Evolutionary conservation across 225 moss, liverwort and hornwort species (phyloP), one percentile per base, ranked within the genome.

Genomic region (Anthoceros angustus): DNA sequence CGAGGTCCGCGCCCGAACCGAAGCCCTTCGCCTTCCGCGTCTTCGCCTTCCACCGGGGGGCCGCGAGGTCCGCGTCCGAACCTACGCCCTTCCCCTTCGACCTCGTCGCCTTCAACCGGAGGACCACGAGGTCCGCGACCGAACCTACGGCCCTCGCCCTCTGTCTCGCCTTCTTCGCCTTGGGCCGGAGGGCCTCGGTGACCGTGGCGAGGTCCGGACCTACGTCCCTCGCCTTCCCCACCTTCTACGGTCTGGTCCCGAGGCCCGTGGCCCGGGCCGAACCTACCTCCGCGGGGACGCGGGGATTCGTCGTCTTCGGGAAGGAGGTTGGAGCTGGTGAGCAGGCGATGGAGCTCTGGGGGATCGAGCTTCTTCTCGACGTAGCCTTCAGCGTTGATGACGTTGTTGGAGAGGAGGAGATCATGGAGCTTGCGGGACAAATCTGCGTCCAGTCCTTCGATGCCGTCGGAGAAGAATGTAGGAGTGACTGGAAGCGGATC

Each of bases 391-490:
- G 12, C 46, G 46, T 48, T 18, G 46, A 48, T 48, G 46, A 48
- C 5, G 46, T 12, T 18, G 46, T 48, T 12, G 14, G 46, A 48
- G 46, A 18, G 14, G 14, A 48, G 46, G 14, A 18, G 14, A 12
- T 48, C 46, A 14, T 72, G 64, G 41, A 73, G 42, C 18, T 67
- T 73, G 32, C 69, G 62, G 4, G 76, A 77, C 42, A 69, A 65
- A 25, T 77, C 73, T 32, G 69, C 4, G 63, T 73, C 63, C 62
- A 77, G 3, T 38, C 67, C 77, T 12, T 70, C 77, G 24, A 70
- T 77, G 63, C 70, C 9, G 25, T 70, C 70, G 10, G 70, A 48
- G 18, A 77, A 73, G 64, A 70, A 77, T 48, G 69, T 69, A 63
- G 66, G 77, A 40, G 72, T 48, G 0, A 77, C 73, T 23, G 63